Base-by-base conservation (phyloP, 2,329 filamentous ascomycete species). In the Ophiocordyceps australis region DNA sequence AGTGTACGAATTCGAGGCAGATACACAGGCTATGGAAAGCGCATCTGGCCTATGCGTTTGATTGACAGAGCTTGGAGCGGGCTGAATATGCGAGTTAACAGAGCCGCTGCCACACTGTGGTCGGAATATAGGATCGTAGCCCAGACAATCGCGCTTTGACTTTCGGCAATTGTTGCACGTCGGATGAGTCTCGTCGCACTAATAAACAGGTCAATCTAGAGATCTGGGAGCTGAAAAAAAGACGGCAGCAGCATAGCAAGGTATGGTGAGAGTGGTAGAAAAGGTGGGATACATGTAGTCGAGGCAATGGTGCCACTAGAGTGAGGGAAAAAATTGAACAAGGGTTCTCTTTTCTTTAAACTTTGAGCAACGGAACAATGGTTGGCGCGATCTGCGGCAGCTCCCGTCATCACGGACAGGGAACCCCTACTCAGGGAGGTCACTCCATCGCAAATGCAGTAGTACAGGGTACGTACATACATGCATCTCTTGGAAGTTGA, bases 141-240 rank as follows among this genome's bases (percentile, higher is more conserved):
- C 80, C 25, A 83, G 48, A 44, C 80, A 89, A 41, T 86, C 79
- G 43, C 80, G 78, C 54, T 86, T 89, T 38, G 77, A 83, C 50
- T 89, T 89, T 45, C 76, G 74, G 55, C 80, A 89, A 46, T 89
- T 82, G 55, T 82, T 74, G 61, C 89, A 98, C 32, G 76, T 74
- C 14, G 89, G 89, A 51, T 93, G 83, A 32, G 72, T 74, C 62
- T 98, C 89, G 67, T 95, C 89, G 57, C 89, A 98, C 89, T 94
- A 49, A n/a, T n/a, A n/a, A n/a, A n/a, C n/a, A n/a, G n/a, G n/a
- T n/a, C n/a, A n/a, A n/a, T n/a, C n/a, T 38, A 38, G 32, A 34
- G 32, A 37, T 30, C 38, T 31, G 36, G 26, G 24, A 37, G 32
- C 38, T 41, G n/a, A n/a, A n/a, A n/a, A n/a, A n/a, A 5, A 21